Conservation (phyloP, 768 basidiomycete genomes). For the Mycena indigotica region DNA sequence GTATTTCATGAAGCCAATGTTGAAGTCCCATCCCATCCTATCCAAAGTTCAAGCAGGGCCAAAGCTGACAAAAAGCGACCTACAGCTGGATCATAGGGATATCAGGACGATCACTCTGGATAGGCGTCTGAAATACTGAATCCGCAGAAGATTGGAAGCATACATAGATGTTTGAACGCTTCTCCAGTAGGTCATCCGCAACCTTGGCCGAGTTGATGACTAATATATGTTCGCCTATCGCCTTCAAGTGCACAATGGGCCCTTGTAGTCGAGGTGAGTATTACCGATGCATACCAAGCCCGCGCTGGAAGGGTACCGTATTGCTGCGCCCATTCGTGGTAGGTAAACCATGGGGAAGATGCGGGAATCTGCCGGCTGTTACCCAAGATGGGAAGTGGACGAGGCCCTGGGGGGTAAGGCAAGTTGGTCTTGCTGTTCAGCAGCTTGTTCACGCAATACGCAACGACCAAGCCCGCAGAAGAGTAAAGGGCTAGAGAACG, state of each 20-base stretch:
- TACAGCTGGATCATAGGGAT: slow-evolving; percentile 22
- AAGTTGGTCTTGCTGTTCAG: neutral
- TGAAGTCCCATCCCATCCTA: slow-evolving; percentile 43
- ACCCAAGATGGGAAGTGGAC: slow-evolving; percentile 22
- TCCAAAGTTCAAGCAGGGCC: neutral
- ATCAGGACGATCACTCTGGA: slow-evolving; percentile 15
- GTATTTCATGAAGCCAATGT: slow-evolving; percentile 37
- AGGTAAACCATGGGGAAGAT: slow-evolving; percentile 24
- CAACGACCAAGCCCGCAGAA: neutral
- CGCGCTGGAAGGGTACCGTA: slow-evolving; percentile 19
- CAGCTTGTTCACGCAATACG: neutral
- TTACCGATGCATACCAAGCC: neutral
- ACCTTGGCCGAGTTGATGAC: neutral
- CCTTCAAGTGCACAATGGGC: neutral
- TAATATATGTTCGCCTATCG: neutral
- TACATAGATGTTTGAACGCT: neutral
- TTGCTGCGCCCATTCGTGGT: slow-evolving; percentile 22
- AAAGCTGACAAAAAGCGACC: neutral
- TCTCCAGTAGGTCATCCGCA: neutral
- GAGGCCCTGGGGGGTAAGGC: slow-evolving; percentile 29
- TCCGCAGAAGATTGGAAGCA: neutral
- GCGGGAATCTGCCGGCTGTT: slow-evolving; percentile 23
- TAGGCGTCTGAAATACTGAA: neutral
- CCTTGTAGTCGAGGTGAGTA: neutral
- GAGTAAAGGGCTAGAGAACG: neutral